Evolutionary conservation across 2,329 filamentous ascomycete genomes (phyloP), one percentile per base, ranked within the genome.

Genomic region (Diplodia seriata): DNA sequence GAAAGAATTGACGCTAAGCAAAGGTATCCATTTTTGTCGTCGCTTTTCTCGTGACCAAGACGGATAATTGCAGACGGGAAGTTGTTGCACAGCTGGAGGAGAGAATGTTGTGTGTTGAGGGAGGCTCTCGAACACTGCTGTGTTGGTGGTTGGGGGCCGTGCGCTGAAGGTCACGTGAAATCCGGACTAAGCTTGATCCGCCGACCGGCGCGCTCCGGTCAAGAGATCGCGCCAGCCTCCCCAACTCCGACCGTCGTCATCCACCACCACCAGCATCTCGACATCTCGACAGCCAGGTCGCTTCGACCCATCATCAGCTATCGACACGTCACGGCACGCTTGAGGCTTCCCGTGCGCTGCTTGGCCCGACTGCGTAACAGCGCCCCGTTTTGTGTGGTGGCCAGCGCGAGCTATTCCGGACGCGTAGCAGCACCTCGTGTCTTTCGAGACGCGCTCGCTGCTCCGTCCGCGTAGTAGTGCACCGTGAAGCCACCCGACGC

Each of bases 361-460:
- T 20, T 56, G 59, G 9, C 29, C 59, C 59, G 59, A 51, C 47
- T 49, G 59, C 47, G 59, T 63, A 33, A 31, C 59, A 63, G 59
- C 31, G 31, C 47, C 50, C 38, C 43, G 43, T 47, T 7, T 26
- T 57, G 54, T 57, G 54, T 57, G 54, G 11, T 40, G 40, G 54
- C 33, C 9, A n/a, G 36, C 54, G n/a, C 54, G 36, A 57, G 18
- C 54, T 57, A 23, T 3, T 40, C 54, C 36, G n/a, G 33, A 26
- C 54, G 54, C 23, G 54, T 40, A 26, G 12, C 54, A 57, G 54
- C 54, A 38, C 53, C 18, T 36, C 53, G 53, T 33, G 54, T 57
- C 54, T 6, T 57, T 38, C 54, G 5, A 23, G 54, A 57, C 33
- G 54, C 33, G 33, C 33, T 14, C 54, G 43, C 43, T 57, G 33